Percentiles rank a stretch among this genome's conserved stretches.
Evolutionary conservation across 2,329 filamentous ascomycete species (phyloP).

Genomic region (Neonectria magnoliae): DNA sequence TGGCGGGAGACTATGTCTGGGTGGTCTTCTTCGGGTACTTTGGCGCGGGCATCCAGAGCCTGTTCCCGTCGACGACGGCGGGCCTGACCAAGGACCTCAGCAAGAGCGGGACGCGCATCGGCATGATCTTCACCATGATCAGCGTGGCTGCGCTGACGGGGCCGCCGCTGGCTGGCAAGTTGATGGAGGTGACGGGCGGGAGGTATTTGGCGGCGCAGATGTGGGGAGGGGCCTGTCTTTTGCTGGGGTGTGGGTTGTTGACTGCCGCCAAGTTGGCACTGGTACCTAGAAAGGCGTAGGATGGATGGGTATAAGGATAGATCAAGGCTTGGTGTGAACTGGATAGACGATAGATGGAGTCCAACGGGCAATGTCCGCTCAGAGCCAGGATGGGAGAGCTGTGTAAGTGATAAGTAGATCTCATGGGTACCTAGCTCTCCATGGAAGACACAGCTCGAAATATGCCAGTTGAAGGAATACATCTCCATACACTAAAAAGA

Average conservation of each 20-base stretch:
- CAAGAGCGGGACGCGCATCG: slow-evolving; percentile 66
- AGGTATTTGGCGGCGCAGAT: slow-evolving; percentile 61
- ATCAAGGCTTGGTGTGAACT: neutral
- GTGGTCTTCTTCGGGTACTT: slow-evolving; percentile 71
- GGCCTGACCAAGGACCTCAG: slow-evolving; percentile 62
- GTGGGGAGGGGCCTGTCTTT: slow-evolving; percentile 58
- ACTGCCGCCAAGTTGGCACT: slow-evolving; percentile 52
- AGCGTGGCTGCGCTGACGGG: slow-evolving; percentile 65
- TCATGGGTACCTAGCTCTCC: neutral
- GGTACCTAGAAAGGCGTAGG: slow-evolving; percentile 25
- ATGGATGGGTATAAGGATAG: neutral
- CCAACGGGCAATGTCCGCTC: neutral
- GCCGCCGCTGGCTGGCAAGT: slow-evolving; percentile 63
- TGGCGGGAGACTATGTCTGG: slow-evolving; percentile 63
- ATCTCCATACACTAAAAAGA: neutral
- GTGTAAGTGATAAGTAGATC: neutral
- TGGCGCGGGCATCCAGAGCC: slow-evolving; percentile 69
- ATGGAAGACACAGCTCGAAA: neutral
- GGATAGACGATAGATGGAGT: neutral
- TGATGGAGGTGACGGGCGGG: slow-evolving; percentile 56
- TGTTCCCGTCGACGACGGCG: slow-evolving; percentile 67
- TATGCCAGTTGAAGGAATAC: neutral
- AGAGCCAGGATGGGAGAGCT: too few relatives aligned
- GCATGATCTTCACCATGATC: slow-evolving; percentile 68
- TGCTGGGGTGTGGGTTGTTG: slow-evolving; percentile 56